These are phyloP conservation scores for Heliocybe sulcata DNA, from an alignment of 1,284 basidiomycete species.

Conservation along the genomic window DNA sequence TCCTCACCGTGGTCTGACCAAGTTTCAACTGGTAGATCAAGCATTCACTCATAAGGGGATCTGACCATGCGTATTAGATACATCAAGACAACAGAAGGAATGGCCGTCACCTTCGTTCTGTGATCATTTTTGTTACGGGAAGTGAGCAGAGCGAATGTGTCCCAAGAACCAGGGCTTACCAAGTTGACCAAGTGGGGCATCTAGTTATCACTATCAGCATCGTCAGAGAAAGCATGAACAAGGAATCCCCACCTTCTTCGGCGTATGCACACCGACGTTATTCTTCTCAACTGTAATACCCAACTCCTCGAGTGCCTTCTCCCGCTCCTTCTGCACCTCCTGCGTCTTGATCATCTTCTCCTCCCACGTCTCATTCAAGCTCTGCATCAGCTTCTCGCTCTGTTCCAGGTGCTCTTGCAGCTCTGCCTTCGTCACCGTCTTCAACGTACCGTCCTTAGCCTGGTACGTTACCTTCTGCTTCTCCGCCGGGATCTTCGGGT, in stretches of 20 bases:
- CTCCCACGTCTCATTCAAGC: slow-evolving; percentile 97
- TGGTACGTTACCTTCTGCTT: slow-evolving; percentile 95
- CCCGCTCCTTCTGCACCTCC: slow-evolving; percentile 92
- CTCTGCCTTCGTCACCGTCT: slow-evolving; percentile 95
- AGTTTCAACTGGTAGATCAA: slow-evolving; percentile 92
- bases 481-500: slow-evolving; percentile 86
- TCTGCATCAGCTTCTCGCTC: slow-evolving; percentile 95
- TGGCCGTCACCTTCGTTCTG: slow-evolving; percentile 70
- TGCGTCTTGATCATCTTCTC: slow-evolving; percentile 91
- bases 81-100: neutral
- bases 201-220: slow-evolving; percentile 24
- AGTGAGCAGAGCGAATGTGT: neutral
- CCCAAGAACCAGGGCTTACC: slow-evolving; percentile 38
- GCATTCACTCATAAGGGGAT: slow-evolving; percentile 88
- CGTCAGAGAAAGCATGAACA: neutral
- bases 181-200: slow-evolving; percentile 95
- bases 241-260: slow-evolving; percentile 69
- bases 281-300: slow-evolving; percentile 98
- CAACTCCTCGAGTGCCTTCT: slow-evolving; percentile 94
- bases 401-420: slow-evolving; percentile 95
- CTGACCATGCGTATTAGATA: slow-evolving; percentile 28
- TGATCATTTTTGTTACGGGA: neutral
- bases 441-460: slow-evolving; percentile 90
- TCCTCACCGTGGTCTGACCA: slow-evolving; percentile 70
- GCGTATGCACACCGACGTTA: slow-evolving; percentile 94